phyloP scores from a whole-genome alignment of 257 asterid genomes.

The Apocynum venetum region DNA sequence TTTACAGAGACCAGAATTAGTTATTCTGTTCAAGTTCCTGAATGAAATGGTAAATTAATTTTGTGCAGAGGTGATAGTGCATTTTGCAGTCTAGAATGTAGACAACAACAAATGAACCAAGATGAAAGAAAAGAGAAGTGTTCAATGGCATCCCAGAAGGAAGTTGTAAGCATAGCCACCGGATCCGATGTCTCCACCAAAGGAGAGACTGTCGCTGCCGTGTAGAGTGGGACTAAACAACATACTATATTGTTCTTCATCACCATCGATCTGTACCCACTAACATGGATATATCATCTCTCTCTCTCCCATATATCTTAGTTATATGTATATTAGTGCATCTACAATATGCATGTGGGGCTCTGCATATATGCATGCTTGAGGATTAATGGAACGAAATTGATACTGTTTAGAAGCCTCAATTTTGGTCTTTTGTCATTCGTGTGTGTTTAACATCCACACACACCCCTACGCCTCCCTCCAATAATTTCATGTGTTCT shows the following conservation, averaged over 20 bases:
- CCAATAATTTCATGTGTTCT: no score
- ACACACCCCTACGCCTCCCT: neutral
- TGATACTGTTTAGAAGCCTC: neutral
- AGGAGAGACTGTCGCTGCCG: conserved; percentile 43
- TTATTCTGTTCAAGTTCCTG: no score
- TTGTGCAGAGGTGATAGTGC: conserved; percentile 84
- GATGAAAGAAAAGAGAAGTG: conserved; percentile 73
- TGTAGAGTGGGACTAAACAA: conserved; percentile 23
- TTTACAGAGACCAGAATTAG: no score
- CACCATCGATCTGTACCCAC: conserved; percentile 10
- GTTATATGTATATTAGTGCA: conserved; percentile 1
- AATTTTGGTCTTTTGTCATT: neutral
- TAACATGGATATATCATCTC: neutral
- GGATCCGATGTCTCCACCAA: conserved; percentile 35
- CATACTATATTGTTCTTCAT: neutral
- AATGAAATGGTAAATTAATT: no score
- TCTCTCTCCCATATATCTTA: neutral
- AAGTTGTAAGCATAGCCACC: conserved; percentile 14
- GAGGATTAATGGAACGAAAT: neutral
- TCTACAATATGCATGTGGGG: conserved; percentile 9
- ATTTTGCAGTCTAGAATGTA: conserved; percentile 81
- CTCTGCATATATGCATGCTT: neutral
- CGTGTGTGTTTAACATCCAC: neutral
- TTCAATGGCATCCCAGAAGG: conserved; percentile 39
- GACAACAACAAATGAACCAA: conserved; percentile 66